Evolutionary conservation across 2,329 filamentous ascomycete species (phyloP), one percentile per base, ranked within the genome.

Genomic region (Aspergillus luchuensis): DNA sequence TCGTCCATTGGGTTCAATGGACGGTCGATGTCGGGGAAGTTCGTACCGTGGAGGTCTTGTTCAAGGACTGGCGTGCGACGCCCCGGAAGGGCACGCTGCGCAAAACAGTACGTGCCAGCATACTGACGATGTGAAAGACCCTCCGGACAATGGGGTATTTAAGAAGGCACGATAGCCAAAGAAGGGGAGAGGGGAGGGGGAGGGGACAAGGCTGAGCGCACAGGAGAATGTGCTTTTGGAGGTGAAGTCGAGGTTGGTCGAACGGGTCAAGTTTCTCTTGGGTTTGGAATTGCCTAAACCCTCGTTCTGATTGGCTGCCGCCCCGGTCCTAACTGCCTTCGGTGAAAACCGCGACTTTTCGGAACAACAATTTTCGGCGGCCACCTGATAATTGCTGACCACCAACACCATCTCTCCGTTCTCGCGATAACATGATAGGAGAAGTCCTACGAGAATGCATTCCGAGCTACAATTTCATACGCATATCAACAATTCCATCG

Each of bases 41-140:
- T 81, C 88, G 85, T 88, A 91, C 92, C 89, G 89, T 91, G 76
- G 88, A 83, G 74, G 89, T 82, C 78, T 87, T 86, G 79, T 87
- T 84, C 78, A 88, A 84, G 80, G 86, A 85, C 84, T 89, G 90
- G 83, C 88, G 85, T 75, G 89, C 86, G 80, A 88, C 85, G 84
- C 89, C 90, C 84, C 92, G 85, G 76, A 89, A 86, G 87, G 92
- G 92, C 87, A 90, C 86, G 80, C 91, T 88, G 85, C 92, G 92
- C 86, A 96, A 83, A 83, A 88, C 88, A 82, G 92, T 92, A 86
- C 92, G 91, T 84, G 91, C 90, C 87, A 97, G 89, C 94, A 98
- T 97, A 79, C 80, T 90, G 85, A 71, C 67, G 62, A 72, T 74
- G 69, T 69, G 63, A 67, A 70, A 60, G 51, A 73, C 73, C 76